These are phyloP conservation scores for Ganoderma meredithae DNA, from an alignment of 1,284 basidiomycete genomes.

Conservation along the genomic window DNA sequence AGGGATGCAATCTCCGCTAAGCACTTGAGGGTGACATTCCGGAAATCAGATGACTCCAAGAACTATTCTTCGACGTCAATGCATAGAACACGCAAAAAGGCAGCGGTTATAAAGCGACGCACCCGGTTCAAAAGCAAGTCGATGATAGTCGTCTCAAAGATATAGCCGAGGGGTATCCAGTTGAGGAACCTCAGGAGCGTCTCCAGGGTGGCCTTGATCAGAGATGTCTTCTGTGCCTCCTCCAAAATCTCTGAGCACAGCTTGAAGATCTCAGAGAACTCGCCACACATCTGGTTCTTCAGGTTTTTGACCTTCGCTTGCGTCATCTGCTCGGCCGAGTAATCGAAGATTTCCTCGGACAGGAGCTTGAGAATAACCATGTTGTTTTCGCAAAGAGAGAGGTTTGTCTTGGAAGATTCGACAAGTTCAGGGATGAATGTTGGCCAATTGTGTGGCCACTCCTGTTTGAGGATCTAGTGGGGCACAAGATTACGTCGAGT, in stretches of 20 bases:
- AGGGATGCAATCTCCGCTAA: slow-evolving; percentile 96
- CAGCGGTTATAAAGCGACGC: slow-evolving; percentile 43
- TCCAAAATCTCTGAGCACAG: slow-evolving; percentile 96
- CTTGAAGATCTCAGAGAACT: slow-evolving; percentile 97
- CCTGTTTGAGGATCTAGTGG: slow-evolving; percentile 96
- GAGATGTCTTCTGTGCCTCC: slow-evolving; percentile 95
- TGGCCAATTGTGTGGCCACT: slow-evolving; percentile 99
- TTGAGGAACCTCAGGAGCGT: slow-evolving; percentile 97
- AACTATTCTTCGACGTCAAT: slow-evolving; percentile 62
- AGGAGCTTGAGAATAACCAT: slow-evolving; percentile 99
- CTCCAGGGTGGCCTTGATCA: slow-evolving; percentile 96
- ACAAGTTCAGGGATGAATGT: slow-evolving; percentile 98
- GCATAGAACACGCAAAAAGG: background rate
- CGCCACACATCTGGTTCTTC: slow-evolving; percentile 98
- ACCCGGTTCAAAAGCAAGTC: slow-evolving; percentile 92
- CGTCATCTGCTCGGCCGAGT: slow-evolving; percentile 98
- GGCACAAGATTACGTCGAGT: slow-evolving; percentile 8
- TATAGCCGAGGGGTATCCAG: slow-evolving; percentile 99
- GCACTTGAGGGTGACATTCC: slow-evolving; percentile 97
- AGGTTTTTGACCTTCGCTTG: slow-evolving; percentile 97
- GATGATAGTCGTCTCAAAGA: slow-evolving; percentile 98
- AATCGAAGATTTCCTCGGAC: slow-evolving; percentile 99
- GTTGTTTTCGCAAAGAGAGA: slow-evolving; percentile 99
- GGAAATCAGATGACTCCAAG: slow-evolving; percentile 96
- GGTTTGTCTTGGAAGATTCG: slow-evolving; percentile 95